A percentile compares a stretch with the other conserved stretches of the same genome.
Conservation (phyloP, 805 yeast genomes). For the Wickerhamiella siamensis region DNA sequence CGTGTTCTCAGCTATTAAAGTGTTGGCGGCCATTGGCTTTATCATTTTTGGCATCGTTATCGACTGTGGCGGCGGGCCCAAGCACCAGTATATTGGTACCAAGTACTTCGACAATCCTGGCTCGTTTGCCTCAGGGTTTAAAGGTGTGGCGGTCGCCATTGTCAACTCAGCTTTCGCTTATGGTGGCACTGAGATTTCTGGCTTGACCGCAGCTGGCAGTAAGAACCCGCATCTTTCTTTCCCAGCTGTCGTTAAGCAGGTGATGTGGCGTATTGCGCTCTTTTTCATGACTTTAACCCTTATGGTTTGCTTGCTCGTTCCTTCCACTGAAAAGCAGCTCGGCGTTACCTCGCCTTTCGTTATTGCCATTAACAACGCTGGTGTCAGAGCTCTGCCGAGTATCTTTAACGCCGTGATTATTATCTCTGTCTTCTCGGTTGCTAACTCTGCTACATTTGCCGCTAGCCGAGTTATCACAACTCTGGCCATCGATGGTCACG, state of each 20-base stretch:
- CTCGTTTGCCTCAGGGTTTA: slow-evolving; percentile 45
- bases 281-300: slow-evolving; percentile 50
- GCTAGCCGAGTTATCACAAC: slow-evolving; percentile 54
- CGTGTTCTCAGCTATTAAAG: slow-evolving; percentile 42
- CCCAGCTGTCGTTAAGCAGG: slow-evolving; percentile 56
- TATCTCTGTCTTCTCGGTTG: slow-evolving; percentile 65
- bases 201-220: slow-evolving; percentile 63
- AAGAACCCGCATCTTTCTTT: slow-evolving; percentile 52
- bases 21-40: slow-evolving; percentile 44
- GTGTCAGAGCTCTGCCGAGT: slow-evolving; percentile 53
- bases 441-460: slow-evolving; percentile 56
- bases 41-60: slow-evolving; percentile 41
- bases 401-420: slow-evolving; percentile 66
- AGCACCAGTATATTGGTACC: slow-evolving; percentile 46
- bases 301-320: slow-evolving; percentile 54
- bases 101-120: slow-evolving; percentile 49
- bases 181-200: slow-evolving; percentile 56
- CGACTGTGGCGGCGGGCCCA: slow-evolving; percentile 50
- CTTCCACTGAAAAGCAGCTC: slow-evolving; percentile 40
- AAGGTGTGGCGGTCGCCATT: slow-evolving; percentile 49
- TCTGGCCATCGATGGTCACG: slow-evolving; percentile 48
- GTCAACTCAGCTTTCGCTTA: slow-evolving; percentile 50
- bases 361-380: slow-evolving; percentile 58
- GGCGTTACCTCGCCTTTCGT: slow-evolving; percentile 69
- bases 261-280: slow-evolving; percentile 52